Evolutionary conservation across 2,329 filamentous ascomycete genomes (phyloP).

Genomic region (Sclerotinia glacialis): DNA sequence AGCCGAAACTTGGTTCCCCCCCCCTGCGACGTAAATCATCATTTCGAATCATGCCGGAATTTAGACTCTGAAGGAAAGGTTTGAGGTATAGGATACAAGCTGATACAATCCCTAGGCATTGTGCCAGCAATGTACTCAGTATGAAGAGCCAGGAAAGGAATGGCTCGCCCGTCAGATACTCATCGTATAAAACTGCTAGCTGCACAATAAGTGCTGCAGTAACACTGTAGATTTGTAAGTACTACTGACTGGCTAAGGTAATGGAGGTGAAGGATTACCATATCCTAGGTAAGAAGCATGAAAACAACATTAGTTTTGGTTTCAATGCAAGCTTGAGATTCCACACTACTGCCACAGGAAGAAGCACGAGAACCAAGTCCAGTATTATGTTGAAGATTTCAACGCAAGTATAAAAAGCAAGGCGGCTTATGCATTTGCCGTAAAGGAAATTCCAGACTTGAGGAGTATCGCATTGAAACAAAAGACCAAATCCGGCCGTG

Average conservation of each 20-base stretch:
- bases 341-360: conserved; percentile 1
- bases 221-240: conserved; percentile 1
- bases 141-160: conserved; percentile 7
- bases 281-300: conserved; percentile 9
- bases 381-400: background rate
- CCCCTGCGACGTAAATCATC: conserved; percentile 9
- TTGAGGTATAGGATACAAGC: conserved; percentile 18
- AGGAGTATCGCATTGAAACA: background rate
- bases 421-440: background rate
- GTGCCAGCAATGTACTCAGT: conserved; percentile 4
- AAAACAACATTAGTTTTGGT: background rate
- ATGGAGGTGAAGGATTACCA: background rate
- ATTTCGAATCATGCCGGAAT: conserved; percentile 13
- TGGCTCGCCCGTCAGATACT: background rate
- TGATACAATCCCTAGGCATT: conserved; percentile 8
- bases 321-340: conserved; percentile 1
- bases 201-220: background rate
- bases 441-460: background rate
- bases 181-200: background rate
- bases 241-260: background rate
- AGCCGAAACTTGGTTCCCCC: background rate
- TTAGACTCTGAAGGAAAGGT: conserved; percentile 9
- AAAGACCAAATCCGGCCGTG: background rate
- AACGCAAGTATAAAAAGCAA: conserved; percentile 3
- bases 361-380: background rate